A percentile compares a stretch with the other conserved stretches of the same genome.
These are phyloP conservation scores for Tilletia indica DNA, from an alignment of 1,284 basidiomycete genomes.

Conservation along the genomic window DNA sequence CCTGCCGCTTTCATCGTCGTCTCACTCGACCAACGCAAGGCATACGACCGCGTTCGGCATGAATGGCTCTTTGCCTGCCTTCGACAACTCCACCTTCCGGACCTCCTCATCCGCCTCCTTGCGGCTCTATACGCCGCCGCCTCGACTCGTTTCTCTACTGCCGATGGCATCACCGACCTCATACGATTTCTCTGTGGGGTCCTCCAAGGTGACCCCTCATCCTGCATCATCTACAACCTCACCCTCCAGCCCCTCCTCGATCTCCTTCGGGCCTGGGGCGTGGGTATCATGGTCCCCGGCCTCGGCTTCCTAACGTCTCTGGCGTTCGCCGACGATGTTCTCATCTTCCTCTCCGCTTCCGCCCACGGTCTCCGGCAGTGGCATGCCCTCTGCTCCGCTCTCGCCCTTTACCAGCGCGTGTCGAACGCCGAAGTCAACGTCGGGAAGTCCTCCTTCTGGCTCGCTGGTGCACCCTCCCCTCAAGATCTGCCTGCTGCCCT, in stretches of 20 bases:
- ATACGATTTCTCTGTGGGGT: background rate
- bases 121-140: background rate
- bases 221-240: constrained; percentile 2
- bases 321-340: constrained; percentile 1
- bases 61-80: background rate
- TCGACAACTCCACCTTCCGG: background rate
- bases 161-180: background rate
- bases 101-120: background rate
- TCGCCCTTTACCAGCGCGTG: background rate
- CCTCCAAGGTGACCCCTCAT: background rate
- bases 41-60: background rate
- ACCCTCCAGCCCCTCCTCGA: constrained; percentile 7
- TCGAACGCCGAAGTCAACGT: too few species aligned
- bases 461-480: too few species aligned
- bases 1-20: background rate
- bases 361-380: background rate
- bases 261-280: background rate
- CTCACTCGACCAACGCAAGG: constrained; percentile 1
- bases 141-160: background rate
- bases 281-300: background rate
- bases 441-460: too few species aligned
- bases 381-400: background rate
- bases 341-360: background rate
- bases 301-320: background rate
- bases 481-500: too few species aligned